phyloP scores from a whole-genome alignment of 2,329 filamentous ascomycete species.

The Pseudocercospora fuligena region DNA sequence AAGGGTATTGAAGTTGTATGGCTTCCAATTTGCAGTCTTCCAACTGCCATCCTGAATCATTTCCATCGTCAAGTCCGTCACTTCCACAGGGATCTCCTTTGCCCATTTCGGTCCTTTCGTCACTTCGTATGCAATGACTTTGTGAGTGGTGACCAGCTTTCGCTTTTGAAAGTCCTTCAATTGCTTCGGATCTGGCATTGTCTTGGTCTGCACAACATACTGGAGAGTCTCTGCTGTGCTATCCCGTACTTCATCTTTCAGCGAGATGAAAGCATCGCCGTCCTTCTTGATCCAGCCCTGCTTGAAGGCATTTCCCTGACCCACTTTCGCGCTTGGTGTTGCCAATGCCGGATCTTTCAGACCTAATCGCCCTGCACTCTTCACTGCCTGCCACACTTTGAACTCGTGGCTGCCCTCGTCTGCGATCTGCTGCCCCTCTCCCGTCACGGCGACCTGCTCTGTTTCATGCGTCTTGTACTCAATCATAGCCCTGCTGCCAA shows the following conservation, averaged over 20 bases:
- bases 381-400: constrained; percentile 56
- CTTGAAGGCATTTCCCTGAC: constrained; percentile 93
- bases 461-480: constrained; percentile 80
- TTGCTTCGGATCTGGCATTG: constrained; percentile 73
- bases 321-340: constrained; percentile 78
- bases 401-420: constrained; percentile 57
- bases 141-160: constrained; percentile 83
- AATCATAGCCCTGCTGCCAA: constrained; percentile 84
- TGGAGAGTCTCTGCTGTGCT: constrained; percentile 76
- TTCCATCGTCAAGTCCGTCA: constrained; percentile 91
- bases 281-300: constrained; percentile 70
- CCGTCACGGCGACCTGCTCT: constrained; percentile 76
- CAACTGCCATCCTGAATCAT: constrained; percentile 88
- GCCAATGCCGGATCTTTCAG: constrained; percentile 64
- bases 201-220: constrained; percentile 71
- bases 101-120: constrained; percentile 87
- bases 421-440: constrained; percentile 77
- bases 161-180: constrained; percentile 86
- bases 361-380: constrained; percentile 49
- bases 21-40: constrained; percentile 90
- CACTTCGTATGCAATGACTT: constrained; percentile 83
- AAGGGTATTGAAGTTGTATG: constrained; percentile 74
- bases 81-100: constrained; percentile 85
- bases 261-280: constrained; percentile 59
- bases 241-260: constrained; percentile 76